Base-by-base conservation (phyloP, 441 rosid genomes). In the Erodium moschatum region DNA sequence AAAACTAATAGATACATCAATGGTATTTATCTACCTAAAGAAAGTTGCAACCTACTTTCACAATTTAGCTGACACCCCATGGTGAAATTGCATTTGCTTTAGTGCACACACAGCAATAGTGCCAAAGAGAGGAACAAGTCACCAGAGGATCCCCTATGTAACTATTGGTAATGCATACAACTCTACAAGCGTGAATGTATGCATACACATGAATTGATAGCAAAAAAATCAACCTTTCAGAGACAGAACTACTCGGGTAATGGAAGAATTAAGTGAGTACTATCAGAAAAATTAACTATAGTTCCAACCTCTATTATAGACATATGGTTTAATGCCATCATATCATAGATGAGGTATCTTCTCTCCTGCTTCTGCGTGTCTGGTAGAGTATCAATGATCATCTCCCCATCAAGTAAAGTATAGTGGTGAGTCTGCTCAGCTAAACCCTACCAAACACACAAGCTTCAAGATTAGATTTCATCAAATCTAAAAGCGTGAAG, bases 331-430 rank as follows among this genome's bases (percentile, higher is more conserved):
- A 90, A 68, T 75, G 97, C 99, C 81, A 96, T 92, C 84, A 92
- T 70, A 82, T 96, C 99, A 86, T 92, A 96, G 70, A 96, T 92
- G 63, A 96, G 91, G 78, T 95, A 95, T 85, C 99, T 87, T 80
- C 99, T 92, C 85, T 90, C 98, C 83, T 89, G 95, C 85, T 86
- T 87, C 68, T 76, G 86, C 4, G 95, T 83, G 73, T 95, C 99
- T 38, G 98, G 97, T 82, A 92, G 12, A 54, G 86, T 88, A 78
- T 95, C 99, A 31, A 95, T 95, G 65, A 95, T 72, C 99, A 95
- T 95, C 84, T 95, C 99, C 67, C 99, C 99, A 79, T 95, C 99
- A 75, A 96, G 96, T 79, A 96, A 79, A 5, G 94, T 92, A 69
- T 18, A 90, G 82, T 90, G 89, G 81, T 96, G 99, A 40, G 85